A percentile compares a stretch with the other conserved stretches of the same genome.
Evolutionary conservation across 1,139 yeast species (phyloP).

Genomic region (Saccharomyces pastorianus): DNA sequence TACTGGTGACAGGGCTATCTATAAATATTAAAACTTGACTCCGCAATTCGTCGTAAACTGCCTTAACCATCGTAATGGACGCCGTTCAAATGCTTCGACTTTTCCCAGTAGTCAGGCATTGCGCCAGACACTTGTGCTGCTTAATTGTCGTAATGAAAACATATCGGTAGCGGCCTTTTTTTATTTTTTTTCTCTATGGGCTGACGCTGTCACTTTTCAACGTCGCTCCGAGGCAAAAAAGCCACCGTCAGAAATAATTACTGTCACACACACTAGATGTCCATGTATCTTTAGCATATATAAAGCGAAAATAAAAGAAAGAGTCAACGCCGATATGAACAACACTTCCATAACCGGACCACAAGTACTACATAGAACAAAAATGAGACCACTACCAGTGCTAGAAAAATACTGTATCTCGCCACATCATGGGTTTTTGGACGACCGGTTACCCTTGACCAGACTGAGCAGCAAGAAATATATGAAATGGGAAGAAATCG

Average conservation of each 20-base stretch:
- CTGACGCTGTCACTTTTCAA: conserved; percentile 1
- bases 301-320: not conserved
- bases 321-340: not conserved
- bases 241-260: not conserved
- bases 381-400: not conserved
- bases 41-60: not conserved
- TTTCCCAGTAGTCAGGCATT: not conserved
- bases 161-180: not conserved
- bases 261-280: not conserved
- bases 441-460: not conserved
- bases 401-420: not conserved
- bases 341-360: not conserved
- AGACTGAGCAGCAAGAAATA: not conserved
- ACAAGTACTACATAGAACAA: not conserved
- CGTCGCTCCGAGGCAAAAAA: conserved; percentile 1
- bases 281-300: not conserved
- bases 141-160: not conserved
- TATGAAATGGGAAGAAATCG: not conserved
- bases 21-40: not conserved
- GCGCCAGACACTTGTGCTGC: not conserved
- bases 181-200: not conserved
- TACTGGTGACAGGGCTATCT: not conserved
- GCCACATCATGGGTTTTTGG: not conserved
- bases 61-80: not conserved
- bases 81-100: not conserved